phyloP scores from a whole-genome alignment of 139 green algal species.

The Volvox reticuliferus region DNA sequence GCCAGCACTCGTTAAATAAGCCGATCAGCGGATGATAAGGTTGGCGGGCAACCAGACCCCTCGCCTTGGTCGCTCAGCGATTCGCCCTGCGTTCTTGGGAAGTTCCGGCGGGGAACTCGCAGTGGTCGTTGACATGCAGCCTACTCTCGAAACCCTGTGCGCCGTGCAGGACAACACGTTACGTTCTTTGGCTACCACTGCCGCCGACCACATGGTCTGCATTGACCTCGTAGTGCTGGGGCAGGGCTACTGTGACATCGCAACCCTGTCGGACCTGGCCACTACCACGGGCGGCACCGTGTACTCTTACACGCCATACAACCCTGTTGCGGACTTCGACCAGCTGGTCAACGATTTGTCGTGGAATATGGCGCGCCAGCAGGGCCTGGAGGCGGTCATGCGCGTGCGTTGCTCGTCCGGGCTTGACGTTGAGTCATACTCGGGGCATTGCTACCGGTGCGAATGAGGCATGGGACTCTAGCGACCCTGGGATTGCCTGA shows the following conservation, averaged over 20 bases:
- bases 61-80: too few relatives aligned
- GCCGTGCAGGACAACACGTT: conserved; percentile 75
- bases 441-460: conserved; percentile 59
- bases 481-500: too few relatives aligned
- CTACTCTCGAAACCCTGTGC: not conserved
- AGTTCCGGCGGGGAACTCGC: too few relatives aligned
- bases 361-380: conserved; percentile 82
- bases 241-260: conserved; percentile 81
- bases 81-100: too few relatives aligned
- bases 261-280: conserved; percentile 73
- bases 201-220: conserved; percentile 82
- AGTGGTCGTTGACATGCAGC: too few relatives aligned
- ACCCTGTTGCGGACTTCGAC: conserved; percentile 75
- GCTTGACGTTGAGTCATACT: conserved; percentile 83
- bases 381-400: conserved; percentile 82
- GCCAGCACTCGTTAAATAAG: too few relatives aligned
- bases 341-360: conserved; percentile 89
- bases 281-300: conserved; percentile 79
- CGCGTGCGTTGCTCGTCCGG: conserved; percentile 81
- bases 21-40: too few relatives aligned
- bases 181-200: conserved; percentile 67
- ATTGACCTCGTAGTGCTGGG: conserved; percentile 85
- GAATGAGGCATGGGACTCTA: too few relatives aligned
- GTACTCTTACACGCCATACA: conserved; percentile 86
- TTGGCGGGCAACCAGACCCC: too few relatives aligned